Percentiles rank a stretch among this genome's conserved stretches.
These are phyloP conservation scores for Garcia nutans DNA, from an alignment of 345 rosid genomes.

Conservation along the genomic window DNA sequence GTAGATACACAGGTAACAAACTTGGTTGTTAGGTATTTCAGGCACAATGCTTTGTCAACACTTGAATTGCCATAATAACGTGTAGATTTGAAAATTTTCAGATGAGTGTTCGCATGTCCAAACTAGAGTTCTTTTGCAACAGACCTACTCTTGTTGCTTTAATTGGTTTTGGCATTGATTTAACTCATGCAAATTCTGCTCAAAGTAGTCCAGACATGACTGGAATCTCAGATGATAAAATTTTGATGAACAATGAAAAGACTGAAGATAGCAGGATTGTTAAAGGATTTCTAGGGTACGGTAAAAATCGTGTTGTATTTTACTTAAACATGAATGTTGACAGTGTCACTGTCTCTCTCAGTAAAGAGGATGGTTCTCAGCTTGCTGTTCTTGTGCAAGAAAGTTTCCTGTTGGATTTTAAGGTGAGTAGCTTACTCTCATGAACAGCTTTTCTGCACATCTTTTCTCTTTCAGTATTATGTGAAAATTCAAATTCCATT, in stretches of 20 bases:
- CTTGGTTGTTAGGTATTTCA: slow-evolving; percentile 19
- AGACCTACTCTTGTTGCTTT: slow-evolving; percentile 94
- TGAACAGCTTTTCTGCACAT: slow-evolving; percentile 8
- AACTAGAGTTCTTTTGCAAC: slow-evolving; percentile 90
- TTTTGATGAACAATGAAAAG: slow-evolving; percentile 53
- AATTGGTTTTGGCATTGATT: slow-evolving; percentile 86
- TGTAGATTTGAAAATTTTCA: slow-evolving; percentile 42
- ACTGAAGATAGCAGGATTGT: slow-evolving; percentile 66
- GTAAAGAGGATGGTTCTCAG: slow-evolving; percentile 95
- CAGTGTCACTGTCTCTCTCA: slow-evolving; percentile 84
- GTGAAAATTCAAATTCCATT: not conserved
- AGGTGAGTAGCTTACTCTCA: slow-evolving; percentile 45
- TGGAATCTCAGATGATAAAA: slow-evolving; percentile 43
- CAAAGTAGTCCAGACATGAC: slow-evolving; percentile 33
- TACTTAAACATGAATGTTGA: slow-evolving; percentile 82
- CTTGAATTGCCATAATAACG: slow-evolving; percentile 34
- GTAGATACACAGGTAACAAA: slow-evolving; percentile 80
- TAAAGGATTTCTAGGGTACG: slow-evolving; percentile 90
- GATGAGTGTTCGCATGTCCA: slow-evolving; percentile 98
- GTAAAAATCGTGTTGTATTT: slow-evolving; percentile 91
- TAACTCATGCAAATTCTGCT: slow-evolving; percentile 43
- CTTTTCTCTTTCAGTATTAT: not conserved
- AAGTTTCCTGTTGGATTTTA: slow-evolving; percentile 81
- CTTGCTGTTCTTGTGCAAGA: slow-evolving; percentile 96
- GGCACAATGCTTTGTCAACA: slow-evolving; percentile 12